Evolutionary conservation across 2,329 filamentous ascomycete genomes (phyloP).

Genomic region (Trichoderma sp.): DNA sequence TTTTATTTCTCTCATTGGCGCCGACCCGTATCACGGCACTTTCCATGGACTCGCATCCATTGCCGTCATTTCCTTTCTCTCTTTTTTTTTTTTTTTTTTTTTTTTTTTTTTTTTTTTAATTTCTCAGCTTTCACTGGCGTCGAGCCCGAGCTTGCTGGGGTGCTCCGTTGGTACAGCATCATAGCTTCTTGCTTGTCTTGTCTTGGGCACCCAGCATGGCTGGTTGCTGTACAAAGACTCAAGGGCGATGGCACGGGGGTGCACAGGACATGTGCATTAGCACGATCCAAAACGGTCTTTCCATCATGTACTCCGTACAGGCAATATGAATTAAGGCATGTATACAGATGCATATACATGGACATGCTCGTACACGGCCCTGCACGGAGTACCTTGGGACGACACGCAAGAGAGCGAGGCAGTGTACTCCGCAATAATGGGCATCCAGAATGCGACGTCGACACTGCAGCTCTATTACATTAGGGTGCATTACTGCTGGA

Average conservation of each 20-base stretch:
- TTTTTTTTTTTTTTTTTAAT: background rate
- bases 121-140: background rate
- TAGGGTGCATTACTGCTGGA: constrained; percentile 19
- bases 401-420: constrained; percentile 7
- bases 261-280: constrained; percentile 14
- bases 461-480: constrained; percentile 17
- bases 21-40: constrained; percentile 1
- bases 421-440: constrained; percentile 23
- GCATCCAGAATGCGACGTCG: constrained; percentile 14
- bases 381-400: constrained; percentile 2
- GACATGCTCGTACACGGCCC: background rate
- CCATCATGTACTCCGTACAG: background rate
- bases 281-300: background rate
- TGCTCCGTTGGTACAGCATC: background rate
- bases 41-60: background rate
- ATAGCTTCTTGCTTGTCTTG: background rate
- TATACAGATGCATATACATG: constrained; percentile 1
- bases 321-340: background rate
- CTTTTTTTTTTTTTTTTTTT: background rate
- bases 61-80: background rate
- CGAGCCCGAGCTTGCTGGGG: background rate
- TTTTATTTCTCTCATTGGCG: background rate
- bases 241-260: constrained; percentile 5
- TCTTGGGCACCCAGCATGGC: background rate
- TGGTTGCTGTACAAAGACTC: background rate